Evolutionary conservation across 768 basidiomycete species (phyloP).

Genomic region (Boletus speciosus): DNA sequence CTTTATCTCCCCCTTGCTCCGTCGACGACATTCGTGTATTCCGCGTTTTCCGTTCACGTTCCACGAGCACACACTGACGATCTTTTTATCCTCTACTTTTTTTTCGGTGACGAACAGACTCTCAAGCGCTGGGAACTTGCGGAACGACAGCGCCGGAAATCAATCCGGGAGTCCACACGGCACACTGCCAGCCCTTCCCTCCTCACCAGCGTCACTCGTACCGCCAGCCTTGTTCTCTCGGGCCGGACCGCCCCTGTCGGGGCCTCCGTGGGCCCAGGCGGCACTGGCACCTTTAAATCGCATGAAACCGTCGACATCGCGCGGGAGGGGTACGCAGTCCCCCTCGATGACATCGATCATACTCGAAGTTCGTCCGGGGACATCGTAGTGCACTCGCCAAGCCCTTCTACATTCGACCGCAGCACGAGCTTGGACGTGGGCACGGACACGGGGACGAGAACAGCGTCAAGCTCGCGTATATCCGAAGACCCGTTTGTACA

Average conservation of each 20-base stretch:
- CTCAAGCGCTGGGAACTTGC: constrained; percentile 74
- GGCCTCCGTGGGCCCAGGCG: constrained; percentile 27
- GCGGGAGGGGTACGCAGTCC: constrained; percentile 36
- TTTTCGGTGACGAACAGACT: constrained; percentile 44
- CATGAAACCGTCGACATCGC: constrained; percentile 47
- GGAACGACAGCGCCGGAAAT: constrained; percentile 73
- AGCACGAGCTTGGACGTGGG: constrained; percentile 9
- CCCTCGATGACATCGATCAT: constrained; percentile 49
- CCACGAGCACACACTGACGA: constrained; percentile 1
- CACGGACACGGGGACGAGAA: neutral
- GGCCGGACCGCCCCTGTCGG: constrained; percentile 33
- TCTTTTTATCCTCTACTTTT: neutral
- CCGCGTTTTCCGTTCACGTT: neutral
- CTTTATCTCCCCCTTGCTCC: neutral
- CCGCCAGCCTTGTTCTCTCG: constrained; percentile 58
- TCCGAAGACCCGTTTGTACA: constrained; percentile 46
- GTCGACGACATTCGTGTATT: neutral
- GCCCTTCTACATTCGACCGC: constrained; percentile 18
- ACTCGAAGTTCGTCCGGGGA: constrained; percentile 32
- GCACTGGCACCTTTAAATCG: constrained; percentile 45
- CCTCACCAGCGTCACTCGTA: constrained; percentile 54
- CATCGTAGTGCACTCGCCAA: constrained; percentile 33
- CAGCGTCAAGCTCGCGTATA: neutral
- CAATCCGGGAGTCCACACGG: constrained; percentile 55
- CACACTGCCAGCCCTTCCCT: constrained; percentile 38